Evolutionary conservation across 371 early-diverging fungal species (phyloP).

Genomic region (Rhizopus microsporus): DNA sequence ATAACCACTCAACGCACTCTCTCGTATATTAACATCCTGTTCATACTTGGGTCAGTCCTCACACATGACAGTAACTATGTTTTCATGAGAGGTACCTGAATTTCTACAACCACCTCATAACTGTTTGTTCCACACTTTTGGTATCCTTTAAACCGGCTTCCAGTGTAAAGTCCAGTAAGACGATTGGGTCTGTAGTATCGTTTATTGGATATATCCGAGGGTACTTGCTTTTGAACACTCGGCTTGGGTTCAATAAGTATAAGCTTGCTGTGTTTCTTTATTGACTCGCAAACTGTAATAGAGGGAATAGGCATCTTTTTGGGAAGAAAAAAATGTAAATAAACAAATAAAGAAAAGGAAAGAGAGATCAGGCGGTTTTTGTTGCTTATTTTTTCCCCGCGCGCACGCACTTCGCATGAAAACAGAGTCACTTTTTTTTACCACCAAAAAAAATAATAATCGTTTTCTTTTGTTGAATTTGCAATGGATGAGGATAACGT

Average conservation of each 20-base stretch:
- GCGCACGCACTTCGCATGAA: slow-evolving; percentile 2
- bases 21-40: slow-evolving; percentile 67
- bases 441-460: too few species aligned
- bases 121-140: slow-evolving; percentile 65
- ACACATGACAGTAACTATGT: slow-evolving; percentile 1
- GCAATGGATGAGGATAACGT: slow-evolving; percentile 2
- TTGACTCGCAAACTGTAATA: background rate
- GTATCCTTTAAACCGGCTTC: slow-evolving; percentile 62
- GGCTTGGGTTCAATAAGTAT: background rate
- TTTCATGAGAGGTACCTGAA: slow-evolving; percentile 51
- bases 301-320: slow-evolving; percentile 19
- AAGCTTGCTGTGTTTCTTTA: background rate
- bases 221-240: slow-evolving; percentile 2
- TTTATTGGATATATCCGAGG: slow-evolving; percentile 1
- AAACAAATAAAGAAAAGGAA: slow-evolving; percentile 6
- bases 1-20: slow-evolving; percentile 72
- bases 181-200: background rate
- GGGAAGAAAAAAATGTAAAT: slow-evolving; percentile 7
- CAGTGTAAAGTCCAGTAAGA: slow-evolving; percentile 48
- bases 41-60: too few species aligned
- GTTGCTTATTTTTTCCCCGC: slow-evolving; percentile 2
- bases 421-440: slow-evolving; percentile 7
- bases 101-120: slow-evolving; percentile 70
- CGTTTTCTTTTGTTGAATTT: background rate
- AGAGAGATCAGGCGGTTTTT: slow-evolving; percentile 2